These are phyloP conservation scores for Astrothelium macrocarpum DNA, from an alignment of 495 filamentous ascomycete genomes.

Conservation along the genomic window DNA sequence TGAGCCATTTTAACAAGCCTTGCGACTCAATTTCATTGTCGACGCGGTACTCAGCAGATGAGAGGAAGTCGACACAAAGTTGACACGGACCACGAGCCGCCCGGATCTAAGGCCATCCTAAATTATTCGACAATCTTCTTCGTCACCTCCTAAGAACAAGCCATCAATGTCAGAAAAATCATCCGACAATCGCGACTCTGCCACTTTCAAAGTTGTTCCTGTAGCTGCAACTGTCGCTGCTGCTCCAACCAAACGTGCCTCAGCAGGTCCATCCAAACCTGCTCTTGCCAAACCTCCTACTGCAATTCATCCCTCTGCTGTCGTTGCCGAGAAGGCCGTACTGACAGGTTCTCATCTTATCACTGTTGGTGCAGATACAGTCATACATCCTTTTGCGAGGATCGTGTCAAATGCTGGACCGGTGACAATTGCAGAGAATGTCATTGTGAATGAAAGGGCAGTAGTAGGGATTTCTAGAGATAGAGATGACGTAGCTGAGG, in stretches of 20 bases:
- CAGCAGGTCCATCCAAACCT: conserved; percentile 39
- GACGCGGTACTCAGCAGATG: background rate
- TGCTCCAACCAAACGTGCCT: conserved; percentile 16
- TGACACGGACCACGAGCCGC: background rate
- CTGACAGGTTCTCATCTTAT: conserved; percentile 65
- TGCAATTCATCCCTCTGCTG: conserved; percentile 56
- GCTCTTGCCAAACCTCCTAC: conserved; percentile 50
- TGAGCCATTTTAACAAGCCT: background rate
- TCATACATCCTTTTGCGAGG: conserved; percentile 73
- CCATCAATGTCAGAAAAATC: background rate
- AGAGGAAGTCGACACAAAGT: background rate
- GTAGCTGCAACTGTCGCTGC: background rate
- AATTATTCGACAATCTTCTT: background rate
- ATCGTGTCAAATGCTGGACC: conserved; percentile 60
- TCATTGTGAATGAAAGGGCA: conserved; percentile 62
- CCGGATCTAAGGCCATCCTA: background rate
- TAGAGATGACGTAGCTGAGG: conserved; percentile 27
- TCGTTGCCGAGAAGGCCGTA: conserved; percentile 65
- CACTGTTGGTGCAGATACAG: conserved; percentile 55
- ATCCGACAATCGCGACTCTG: background rate
- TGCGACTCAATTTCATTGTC: background rate
- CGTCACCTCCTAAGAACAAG: background rate
- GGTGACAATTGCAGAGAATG: conserved; percentile 61
- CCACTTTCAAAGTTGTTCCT: background rate
- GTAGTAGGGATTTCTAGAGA: conserved; percentile 28